Evolutionary conservation across 1,284 basidiomycete species (phyloP).

Genomic region (Papiliotrema nemorosa): DNA sequence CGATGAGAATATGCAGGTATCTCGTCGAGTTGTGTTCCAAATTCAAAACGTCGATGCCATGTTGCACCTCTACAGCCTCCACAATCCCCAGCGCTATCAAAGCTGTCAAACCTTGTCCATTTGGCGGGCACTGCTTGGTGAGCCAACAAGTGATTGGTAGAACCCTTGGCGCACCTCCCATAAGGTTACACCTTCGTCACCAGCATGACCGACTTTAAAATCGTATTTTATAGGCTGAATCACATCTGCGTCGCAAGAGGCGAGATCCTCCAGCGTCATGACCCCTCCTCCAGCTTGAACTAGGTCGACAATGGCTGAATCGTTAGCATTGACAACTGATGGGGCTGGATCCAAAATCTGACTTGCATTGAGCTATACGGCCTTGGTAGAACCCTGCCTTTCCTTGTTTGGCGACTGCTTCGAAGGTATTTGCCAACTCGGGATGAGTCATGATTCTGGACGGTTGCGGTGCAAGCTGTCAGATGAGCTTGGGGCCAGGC

Average conservation of each 20-base stretch:
- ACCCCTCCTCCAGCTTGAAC: conserved; percentile 75
- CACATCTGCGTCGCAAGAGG: conserved; percentile 68
- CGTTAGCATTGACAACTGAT: no score
- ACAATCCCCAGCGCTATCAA: conserved; percentile 88
- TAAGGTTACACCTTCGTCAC: conserved; percentile 65
- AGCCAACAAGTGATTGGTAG: background rate
- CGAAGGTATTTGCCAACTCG: conserved; percentile 78
- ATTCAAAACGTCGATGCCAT: conserved; percentile 65
- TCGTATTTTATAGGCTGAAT: conserved; percentile 89
- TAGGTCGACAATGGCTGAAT: conserved; percentile 76
- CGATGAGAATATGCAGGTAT: conserved; percentile 85
- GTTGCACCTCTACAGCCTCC: conserved; percentile 74
- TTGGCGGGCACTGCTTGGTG: conserved; percentile 73
- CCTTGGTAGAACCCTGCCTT: conserved; percentile 92
- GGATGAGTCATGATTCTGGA: conserved; percentile 75
- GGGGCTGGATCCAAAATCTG: no score
- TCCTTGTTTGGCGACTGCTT: conserved; percentile 71
- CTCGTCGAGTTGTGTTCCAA: conserved; percentile 82
- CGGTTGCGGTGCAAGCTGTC: conserved; percentile 51
- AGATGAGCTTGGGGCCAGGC: conserved; percentile 3
- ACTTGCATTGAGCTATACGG: conserved; percentile 65
- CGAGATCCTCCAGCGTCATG: conserved; percentile 85
- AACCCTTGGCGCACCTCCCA: conserved; percentile 63
- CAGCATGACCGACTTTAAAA: conserved; percentile 56
- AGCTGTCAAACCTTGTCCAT: conserved; percentile 93